Base-by-base conservation (phyloP, 306 rosid species). In the Myrica gale region DNA sequence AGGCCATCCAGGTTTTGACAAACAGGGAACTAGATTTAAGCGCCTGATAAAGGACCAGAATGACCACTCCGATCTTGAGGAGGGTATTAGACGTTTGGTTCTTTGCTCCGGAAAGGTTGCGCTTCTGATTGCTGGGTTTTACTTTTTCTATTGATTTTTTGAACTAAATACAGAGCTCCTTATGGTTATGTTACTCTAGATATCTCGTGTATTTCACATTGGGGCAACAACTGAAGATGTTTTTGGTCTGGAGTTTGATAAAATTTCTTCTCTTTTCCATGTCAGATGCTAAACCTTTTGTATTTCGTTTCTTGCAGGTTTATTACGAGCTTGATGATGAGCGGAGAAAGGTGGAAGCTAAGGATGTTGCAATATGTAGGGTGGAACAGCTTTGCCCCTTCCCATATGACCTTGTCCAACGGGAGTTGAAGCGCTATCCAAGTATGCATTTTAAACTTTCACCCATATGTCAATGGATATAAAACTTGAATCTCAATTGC, bases 1-100 rank as follows among this genome's bases (percentile, higher is more conserved):
- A 90, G 99, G 99, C 74, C 99, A 96, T 82, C 90, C 97, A 55
- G 99, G 99, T 80, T 96, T 96, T 79, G 99, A 95, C 89, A 90
- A 95, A 78, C 97, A 95, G 81, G 99, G 99, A 66, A 95, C 99
- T 79, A 84, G 97, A 88, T 95, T 95, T 85, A 96, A 96, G 85
- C 99, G 97, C 41, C 94, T 96, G 69, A 90, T 96, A 43, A 90
- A 92, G 83, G 99, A 96, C 82, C 96, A 84, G 87, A 92, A 96
- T 76, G 39, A 39, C 54, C 98, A 89, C 82, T 85, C 98, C 71
- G 80, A 86, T 73, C 72, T 75, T 46, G 99, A 96, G 88, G 89
- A 88, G 90, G 92, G 99, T 78, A 87, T 92, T 77, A 89, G 99
- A 70, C 87, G 97, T n/a, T 81, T 96, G 26, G 87, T 96, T 61